These are phyloP conservation scores for Cenchrus americanus DNA, from an alignment of 176 grass and related monocot genomes.

Conservation along the genomic window DNA sequence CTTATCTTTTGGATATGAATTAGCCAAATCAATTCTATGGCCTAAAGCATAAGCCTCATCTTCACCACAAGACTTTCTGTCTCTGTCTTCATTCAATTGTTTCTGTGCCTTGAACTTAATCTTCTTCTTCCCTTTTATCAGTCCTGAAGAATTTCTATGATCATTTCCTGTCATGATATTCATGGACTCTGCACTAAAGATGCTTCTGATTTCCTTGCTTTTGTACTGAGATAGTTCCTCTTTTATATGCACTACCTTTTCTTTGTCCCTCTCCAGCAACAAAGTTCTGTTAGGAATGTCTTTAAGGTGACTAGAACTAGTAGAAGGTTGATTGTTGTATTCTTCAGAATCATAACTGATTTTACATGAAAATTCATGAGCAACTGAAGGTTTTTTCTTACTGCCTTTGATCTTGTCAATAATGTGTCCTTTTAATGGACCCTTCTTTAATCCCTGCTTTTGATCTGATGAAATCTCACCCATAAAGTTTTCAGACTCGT, in stretches of 20 bases:
- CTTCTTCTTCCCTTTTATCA: constrained; percentile 59
- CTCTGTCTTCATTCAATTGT: constrained; percentile 26
- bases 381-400: constrained; percentile 39
- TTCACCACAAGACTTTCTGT: constrained; percentile 44
- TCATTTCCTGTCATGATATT: constrained; percentile 32
- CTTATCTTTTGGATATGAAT: constrained; percentile 43
- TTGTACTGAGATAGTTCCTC: constrained; percentile 41
- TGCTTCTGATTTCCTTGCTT: constrained; percentile 38
- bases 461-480: constrained; percentile 18
- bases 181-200: constrained; percentile 38
- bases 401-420: constrained; percentile 23
- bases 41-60: constrained; percentile 17
- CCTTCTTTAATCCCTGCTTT: constrained; percentile 48
- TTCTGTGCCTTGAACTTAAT: constrained; percentile 57
- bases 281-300: constrained; percentile 35
- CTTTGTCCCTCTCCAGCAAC: constrained; percentile 39
- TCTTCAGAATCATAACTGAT: constrained; percentile 36
- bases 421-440: constrained; percentile 22
- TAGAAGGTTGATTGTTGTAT: constrained; percentile 31
- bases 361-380: constrained; percentile 39
- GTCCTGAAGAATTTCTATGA: constrained; percentile 40
- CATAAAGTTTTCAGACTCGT: constrained; percentile 20
- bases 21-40: constrained; percentile 35
- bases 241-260: constrained; percentile 37
- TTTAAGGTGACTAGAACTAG: constrained; percentile 39